Base-by-base conservation (phyloP, 768 basidiomycete species). In the Lactifluus volemus region DNA sequence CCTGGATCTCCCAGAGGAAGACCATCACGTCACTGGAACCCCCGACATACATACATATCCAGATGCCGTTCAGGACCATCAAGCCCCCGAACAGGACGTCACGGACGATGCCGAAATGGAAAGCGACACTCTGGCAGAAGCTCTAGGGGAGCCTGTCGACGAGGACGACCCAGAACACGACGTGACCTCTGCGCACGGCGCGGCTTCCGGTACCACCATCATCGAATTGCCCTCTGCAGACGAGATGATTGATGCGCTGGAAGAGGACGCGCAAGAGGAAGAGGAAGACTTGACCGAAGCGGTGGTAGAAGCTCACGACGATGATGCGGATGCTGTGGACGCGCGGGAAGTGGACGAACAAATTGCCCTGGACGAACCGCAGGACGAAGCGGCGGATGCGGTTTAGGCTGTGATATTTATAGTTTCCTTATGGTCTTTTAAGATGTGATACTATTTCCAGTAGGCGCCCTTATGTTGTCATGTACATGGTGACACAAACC, bases 231-330 rank as follows among this genome's bases (percentile, higher is more conserved):
- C 61, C 8, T 57, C 61, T 29, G 47, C 61, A 0, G 61, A 63
- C 5, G 61, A 63, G 8, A 47, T 36, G 8, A 47, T 36, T n/a
- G 47, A 63, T 9, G 1, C 47, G 12, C 25, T 47, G 38, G 61
- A 63, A 32, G 61, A 63, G 34, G 64, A 65, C 7, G 41, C 58
- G 25, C 58, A 64, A 12, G 25, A 25, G 25, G 25, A 64, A 12
- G 55, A 65, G 53, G 57, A 65, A 36, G 65, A 66, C 47, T n/a
- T 63, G n/a, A 65, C 65, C 6, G 59, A 60, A 32, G 63, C 56
- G 1, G 51, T 49, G 19, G 58, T 60, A n/a, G 63, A 54, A 39
- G 19, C 49, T 5, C 63, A 60, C 1, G 53, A 63, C 8, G 59
- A 64, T 38, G 63, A 48, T 12, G 45, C n/a, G 32, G 63, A 48